phyloP scores from a whole-genome alignment of 306 rosid species.

The cucumber (Cucumis sativus) region Cucumber_9930_V3 NC_026655.2:27332001-27332500 shows the following conservation, averaged over 20 bases:
- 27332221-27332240: slow-evolving; percentile 20
- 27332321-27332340: background rate
- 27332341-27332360: slow-evolving; percentile 23
- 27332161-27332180: slow-evolving; percentile 23
- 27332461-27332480: slow-evolving; percentile 10
- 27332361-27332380: background rate
- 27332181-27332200: slow-evolving; percentile 30
- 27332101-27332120: background rate
- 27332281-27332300: slow-evolving; percentile 7
- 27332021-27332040: background rate
- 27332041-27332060: background rate
- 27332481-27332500: slow-evolving; percentile 23
- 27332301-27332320: background rate
- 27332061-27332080: background rate
- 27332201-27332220: slow-evolving; percentile 21
- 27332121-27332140: background rate
- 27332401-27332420: slow-evolving; percentile 20
- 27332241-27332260: slow-evolving; percentile 22
- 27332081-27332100: background rate
- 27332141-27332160: slow-evolving; percentile 10
- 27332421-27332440: slow-evolving; percentile 16
- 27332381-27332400: background rate
- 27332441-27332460: slow-evolving; percentile 20
- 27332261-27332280: slow-evolving; percentile 18
- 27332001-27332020: no score